Percentiles rank a stretch among this genome's conserved stretches.
Evolutionary conservation across 345 rosid genomes (phyloP).

Genomic region (Aurinia saxatilis): DNA sequence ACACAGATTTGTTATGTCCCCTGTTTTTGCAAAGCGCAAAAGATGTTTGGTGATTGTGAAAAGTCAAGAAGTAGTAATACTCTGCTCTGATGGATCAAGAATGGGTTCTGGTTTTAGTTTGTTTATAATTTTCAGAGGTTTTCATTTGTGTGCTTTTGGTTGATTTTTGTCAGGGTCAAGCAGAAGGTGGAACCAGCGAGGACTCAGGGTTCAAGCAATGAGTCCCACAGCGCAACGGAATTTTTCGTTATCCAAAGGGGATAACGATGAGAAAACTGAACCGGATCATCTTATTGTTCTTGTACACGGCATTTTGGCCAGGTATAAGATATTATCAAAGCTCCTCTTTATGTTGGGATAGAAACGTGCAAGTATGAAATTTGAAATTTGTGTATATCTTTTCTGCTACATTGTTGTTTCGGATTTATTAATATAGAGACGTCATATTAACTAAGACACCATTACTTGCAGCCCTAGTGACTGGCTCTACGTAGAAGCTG

Average conservation of each 20-base stretch:
- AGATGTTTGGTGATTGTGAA: slow-evolving; percentile 1
- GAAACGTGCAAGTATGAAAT: not conserved
- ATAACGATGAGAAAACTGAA: slow-evolving; percentile 35
- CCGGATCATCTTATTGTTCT: slow-evolving; percentile 99
- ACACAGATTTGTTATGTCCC: not conserved
- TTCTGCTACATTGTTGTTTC: not conserved
- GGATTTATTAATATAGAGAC: not conserved
- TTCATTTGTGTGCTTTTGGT: not conserved
- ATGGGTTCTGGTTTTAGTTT: not conserved
- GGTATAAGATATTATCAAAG: slow-evolving; percentile 34
- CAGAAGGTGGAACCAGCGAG: slow-evolving; percentile 42
- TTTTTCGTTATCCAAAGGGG: slow-evolving; percentile 32
- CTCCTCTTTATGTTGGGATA: not conserved
- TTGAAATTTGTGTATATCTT: not conserved
- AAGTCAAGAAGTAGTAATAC: not conserved
- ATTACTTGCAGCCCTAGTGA: slow-evolving; percentile 75
- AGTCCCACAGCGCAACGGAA: slow-evolving; percentile 46
- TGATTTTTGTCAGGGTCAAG: slow-evolving; percentile 32
- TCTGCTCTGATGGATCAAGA: not conserved
- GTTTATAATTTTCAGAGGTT: not conserved
- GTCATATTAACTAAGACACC: slow-evolving; percentile 9
- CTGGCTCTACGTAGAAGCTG: slow-evolving; percentile 93
- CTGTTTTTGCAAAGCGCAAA: not conserved
- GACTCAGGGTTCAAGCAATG: slow-evolving; percentile 56
- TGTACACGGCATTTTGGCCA: slow-evolving; percentile 92